Evolutionary conservation across 2,329 filamentous ascomycete genomes (phyloP).

Genomic region (Pestalotiopsis sp.): DNA sequence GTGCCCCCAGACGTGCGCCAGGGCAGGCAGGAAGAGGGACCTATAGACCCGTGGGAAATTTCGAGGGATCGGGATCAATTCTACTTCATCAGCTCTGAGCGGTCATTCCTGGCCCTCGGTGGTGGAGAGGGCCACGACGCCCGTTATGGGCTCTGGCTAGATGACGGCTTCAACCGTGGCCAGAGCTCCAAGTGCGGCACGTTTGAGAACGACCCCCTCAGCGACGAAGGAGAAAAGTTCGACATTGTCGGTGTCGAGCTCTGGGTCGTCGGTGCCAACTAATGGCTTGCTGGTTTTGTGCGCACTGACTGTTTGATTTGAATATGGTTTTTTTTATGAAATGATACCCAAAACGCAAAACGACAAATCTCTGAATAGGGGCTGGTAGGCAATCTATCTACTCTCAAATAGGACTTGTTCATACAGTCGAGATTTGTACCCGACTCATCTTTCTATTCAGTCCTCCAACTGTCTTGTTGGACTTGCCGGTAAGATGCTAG

Average conservation of each 20-base stretch:
- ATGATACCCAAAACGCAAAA: constrained; percentile 2
- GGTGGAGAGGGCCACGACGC: constrained; percentile 78
- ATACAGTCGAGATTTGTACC: background rate
- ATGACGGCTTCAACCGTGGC: constrained; percentile 81
- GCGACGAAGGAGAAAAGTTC: constrained; percentile 91
- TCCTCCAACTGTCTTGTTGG: background rate
- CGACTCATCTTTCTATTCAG: background rate
- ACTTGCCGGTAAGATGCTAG: background rate
- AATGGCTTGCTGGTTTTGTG: background rate
- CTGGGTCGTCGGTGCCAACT: constrained; percentile 76
- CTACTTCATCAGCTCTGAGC: constrained; percentile 93
- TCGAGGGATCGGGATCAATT: constrained; percentile 3
- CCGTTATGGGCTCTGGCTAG: constrained; percentile 91
- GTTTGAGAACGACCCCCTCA: constrained; percentile 92
- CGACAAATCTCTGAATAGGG: background rate
- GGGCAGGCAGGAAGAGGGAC: background rate
- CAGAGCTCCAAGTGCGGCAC: constrained; percentile 85
- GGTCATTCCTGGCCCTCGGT: constrained; percentile 69
- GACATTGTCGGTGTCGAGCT: constrained; percentile 88
- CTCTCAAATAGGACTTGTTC: background rate
- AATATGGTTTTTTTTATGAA: background rate
- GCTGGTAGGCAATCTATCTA: background rate
- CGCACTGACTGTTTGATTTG: background rate
- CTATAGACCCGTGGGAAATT: background rate
- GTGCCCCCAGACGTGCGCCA: constrained; percentile 1